Base-by-base conservation (phyloP, 495 filamentous ascomycete species). In the Xylaria longipes region DNA sequence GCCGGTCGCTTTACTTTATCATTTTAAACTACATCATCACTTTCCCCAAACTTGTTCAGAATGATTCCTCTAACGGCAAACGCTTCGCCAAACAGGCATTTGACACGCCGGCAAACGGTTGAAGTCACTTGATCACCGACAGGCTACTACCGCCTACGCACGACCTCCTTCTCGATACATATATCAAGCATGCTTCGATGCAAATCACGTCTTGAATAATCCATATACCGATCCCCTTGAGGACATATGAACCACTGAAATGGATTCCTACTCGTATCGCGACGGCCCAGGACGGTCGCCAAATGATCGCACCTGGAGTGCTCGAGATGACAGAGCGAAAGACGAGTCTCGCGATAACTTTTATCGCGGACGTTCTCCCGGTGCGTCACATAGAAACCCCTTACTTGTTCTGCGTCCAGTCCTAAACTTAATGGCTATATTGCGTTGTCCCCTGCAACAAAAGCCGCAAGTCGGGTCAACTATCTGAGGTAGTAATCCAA, bases 341-440 rank as follows among this genome's bases (percentile, higher is more conserved):
- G 86, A 89, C 15, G 87, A 88, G 15, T 74, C 84, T 72, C 77
- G 78, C 8, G 85, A 87, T 72, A 82, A 56, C 65, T 87, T 87
- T 68, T 88, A 88, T 73, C 87, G 86, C 65, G 83, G 82, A 67
- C 82, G 87, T 75, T 88, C 86, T 71, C 87, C 87, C 73, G 87
- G 87, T 88, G 79, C 77, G 86, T 86, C 69, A 57, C 54, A 35
- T 29, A 45, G 35, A 39, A 46, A 17, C 9, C 31, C 33, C 20
- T 45, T 27, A 14, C 43, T 54, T 66, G n/a, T 63, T 56, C 1
- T 57, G 20, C 17, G 25, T 63, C 17, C 20, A 11, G 0, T 41
- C 17, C 5, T 45, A n/a, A 31, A 46, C 68, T 39, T 22, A 9
- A 22, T 29, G 22, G n/a, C 43, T 50, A 2, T 48, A 25, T 37